phyloP scores from a whole-genome alignment of 257 asterid species.

The Lithospermum erythrorhizon region DNA sequence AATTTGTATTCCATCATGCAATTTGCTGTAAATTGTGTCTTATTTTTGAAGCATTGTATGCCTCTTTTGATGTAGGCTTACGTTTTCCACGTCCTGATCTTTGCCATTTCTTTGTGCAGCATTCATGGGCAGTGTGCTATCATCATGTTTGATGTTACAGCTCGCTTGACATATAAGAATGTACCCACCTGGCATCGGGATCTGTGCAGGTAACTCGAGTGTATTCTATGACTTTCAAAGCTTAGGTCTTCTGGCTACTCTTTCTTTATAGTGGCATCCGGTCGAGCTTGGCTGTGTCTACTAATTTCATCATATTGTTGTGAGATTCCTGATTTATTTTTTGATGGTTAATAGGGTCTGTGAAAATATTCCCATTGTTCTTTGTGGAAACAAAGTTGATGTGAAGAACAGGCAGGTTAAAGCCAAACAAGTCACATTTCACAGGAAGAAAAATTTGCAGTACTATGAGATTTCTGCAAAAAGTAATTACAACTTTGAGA shows the following conservation, averaged over 20 bases:
- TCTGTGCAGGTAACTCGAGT: constrained; percentile 1
- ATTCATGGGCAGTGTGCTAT: constrained; percentile 3
- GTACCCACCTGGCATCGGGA: constrained; percentile 27
- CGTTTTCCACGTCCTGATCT: not conserved
- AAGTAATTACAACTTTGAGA: constrained; percentile 5
- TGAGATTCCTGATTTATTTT: not conserved
- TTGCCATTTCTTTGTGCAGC: not conserved
- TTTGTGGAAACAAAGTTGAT: constrained; percentile 6
- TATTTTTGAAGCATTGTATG: no score
- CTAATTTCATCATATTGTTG: not conserved
- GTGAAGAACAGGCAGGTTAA: constrained; percentile 6
- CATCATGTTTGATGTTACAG: constrained; percentile 43
- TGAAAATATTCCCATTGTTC: constrained; percentile 3
- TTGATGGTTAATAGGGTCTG: not conserved
- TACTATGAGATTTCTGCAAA: constrained; percentile 5
- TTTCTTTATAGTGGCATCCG: no score
- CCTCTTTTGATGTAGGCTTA: no score
- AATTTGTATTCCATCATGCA: no score
- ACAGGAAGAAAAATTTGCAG: constrained; percentile 7
- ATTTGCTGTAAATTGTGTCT: no score
- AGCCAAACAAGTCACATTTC: constrained; percentile 4
- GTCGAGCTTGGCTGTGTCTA: not conserved
- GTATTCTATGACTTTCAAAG: no score
- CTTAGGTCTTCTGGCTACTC: no score
- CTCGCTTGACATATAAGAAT: constrained; percentile 50